Evolutionary conservation across 2,329 filamentous ascomycete genomes (phyloP), one percentile per base, ranked within the genome.

Genomic region (Diaporthe humulicola): DNA sequence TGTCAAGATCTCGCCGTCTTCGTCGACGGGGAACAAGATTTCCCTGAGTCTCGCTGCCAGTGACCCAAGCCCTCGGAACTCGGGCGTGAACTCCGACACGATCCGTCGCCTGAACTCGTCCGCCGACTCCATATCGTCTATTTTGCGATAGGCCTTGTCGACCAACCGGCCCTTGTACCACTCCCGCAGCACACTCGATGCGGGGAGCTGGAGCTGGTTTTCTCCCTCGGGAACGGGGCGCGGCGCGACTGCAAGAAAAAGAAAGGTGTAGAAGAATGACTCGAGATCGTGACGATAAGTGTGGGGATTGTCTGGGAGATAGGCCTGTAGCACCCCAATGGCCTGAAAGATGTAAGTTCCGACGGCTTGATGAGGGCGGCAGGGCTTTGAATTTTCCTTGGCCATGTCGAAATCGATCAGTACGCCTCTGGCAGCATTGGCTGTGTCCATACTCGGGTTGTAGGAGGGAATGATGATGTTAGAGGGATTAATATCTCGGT

Each of bases 311-410:
- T 75, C 77, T n/a, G 76, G 66, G 10, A 85, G 74, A 14, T 45
- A 45, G 58, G 58, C 58, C 17, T 30, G 58, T 22, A 61, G 28
- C 38, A 85, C 81, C 69, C 82, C 79, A 42, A 83, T 79, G 0
- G 80, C 82, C 79, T 84, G 85, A 61, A 82, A 83, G 58, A 81
- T 76, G 76, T 82, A 80, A 40, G 78, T 83, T 52, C 82, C 80
- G 38, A 77, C 78, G 57, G 75, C 74, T 74, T 83, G 60, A 52
- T 40, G 75, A 79, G 67, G 79, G 74, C 72, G 79, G 78, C 10
- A 71, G 77, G 1, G 78, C 74, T 22, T 74, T 74, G 66, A 77
- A 78, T 22, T 80, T 38, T 79, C 78, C 76, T 81, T 82, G 19
- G 78, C 79, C 40, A 83, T 77, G 73, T 84, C 80, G 9, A 84